Evolutionary conservation across 1,284 basidiomycete species (phyloP), one percentile per base, ranked within the genome.

Genomic region (Pisolithus thermaeus): DNA sequence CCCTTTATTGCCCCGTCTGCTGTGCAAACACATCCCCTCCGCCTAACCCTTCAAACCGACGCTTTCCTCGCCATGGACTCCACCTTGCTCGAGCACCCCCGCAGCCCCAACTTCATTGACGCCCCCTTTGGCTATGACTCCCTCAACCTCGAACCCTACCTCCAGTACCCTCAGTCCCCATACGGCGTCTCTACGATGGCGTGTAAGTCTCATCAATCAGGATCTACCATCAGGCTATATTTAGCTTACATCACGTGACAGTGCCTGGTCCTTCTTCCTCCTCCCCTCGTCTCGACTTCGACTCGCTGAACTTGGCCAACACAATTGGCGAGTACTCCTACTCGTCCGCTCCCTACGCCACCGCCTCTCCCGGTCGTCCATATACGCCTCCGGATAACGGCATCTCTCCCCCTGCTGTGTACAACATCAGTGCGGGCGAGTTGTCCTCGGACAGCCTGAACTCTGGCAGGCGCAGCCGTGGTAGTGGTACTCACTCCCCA

Each of bases 351-450:
- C 73, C 75, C 53, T 78, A 76, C 62, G 73, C 73, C 43, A 73
- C 73, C 23, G 67, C 77, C 47, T 76, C 80, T 18, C 82, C 84
- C 3, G 78, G 78, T 54, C 83, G 83, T 56, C 78, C 84, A 14
- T 86, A 76, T 74, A 83, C 81, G 18, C 83, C 86, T 30, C 75
- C 80, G 28, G 81, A 86, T 55, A 75, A 73, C 53, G 76, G 79
- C 66, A 80, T 89, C 58, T 84, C 83, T 46, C 85, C 84, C 22
- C 84, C 83, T 41, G 77, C 81, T 44, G 77, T 87, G 38, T 85
- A 86, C 66, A 80, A 76, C 61, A 69, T 87, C 56, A 83, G 79
- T 63, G 77, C 74, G 43, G 83, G 81, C 57, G 86, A 89, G 63
- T 70, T 83, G 51, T 84, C 83, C 11, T 84, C 84, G 18, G 84